Evolutionary conservation across 2,329 filamentous ascomycete genomes (phyloP).

Genomic region (Xylaria sp.): DNA sequence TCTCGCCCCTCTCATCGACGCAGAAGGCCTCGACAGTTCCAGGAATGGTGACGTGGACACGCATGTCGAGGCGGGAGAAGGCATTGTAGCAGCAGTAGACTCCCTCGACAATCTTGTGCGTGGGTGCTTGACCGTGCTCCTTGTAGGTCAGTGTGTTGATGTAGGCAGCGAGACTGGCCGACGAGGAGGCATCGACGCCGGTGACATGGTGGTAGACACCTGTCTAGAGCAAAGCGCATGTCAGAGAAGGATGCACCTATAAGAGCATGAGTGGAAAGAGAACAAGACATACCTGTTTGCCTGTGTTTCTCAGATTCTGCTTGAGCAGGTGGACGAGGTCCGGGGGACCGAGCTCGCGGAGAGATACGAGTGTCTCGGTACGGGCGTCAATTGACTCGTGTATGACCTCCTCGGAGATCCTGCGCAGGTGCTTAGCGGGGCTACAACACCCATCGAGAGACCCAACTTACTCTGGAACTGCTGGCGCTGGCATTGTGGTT

Average conservation of each 20-base stretch:
- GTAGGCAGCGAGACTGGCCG: conserved; percentile 94
- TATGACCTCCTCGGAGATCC: conserved; percentile 92
- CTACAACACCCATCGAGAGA: conserved; percentile 5
- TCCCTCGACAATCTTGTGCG: conserved; percentile 89
- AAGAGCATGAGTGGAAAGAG: conserved; percentile 41
- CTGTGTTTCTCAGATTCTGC: conserved; percentile 66
- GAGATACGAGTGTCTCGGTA: conserved; percentile 84
- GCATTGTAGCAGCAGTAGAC: conserved; percentile 99
- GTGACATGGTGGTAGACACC: conserved; percentile 99
- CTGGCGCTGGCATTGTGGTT: conserved; percentile 48
- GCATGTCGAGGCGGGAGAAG: conserved; percentile 97
- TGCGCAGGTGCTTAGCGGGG: conserved; percentile 51
- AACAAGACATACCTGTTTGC: conserved; percentile 54
- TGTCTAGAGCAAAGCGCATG: conserved; percentile 61
- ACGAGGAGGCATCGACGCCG: conserved; percentile 95
- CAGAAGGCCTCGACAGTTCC: conserved; percentile 97
- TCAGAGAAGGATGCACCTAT: conserved; percentile 25
- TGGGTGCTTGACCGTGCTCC: conserved; percentile 78
- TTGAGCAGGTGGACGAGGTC: conserved; percentile 96
- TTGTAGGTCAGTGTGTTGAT: conserved; percentile 97
- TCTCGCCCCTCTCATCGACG: conserved; percentile 95
- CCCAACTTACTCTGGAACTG: conserved; percentile 48
- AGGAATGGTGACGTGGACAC: conserved; percentile 96
- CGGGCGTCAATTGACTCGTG: conserved; percentile 92
- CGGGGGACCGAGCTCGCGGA: conserved; percentile 94